Base-by-base conservation (phyloP, 2,329 filamentous ascomycete species). In the Botryotinia calthae region DNA sequence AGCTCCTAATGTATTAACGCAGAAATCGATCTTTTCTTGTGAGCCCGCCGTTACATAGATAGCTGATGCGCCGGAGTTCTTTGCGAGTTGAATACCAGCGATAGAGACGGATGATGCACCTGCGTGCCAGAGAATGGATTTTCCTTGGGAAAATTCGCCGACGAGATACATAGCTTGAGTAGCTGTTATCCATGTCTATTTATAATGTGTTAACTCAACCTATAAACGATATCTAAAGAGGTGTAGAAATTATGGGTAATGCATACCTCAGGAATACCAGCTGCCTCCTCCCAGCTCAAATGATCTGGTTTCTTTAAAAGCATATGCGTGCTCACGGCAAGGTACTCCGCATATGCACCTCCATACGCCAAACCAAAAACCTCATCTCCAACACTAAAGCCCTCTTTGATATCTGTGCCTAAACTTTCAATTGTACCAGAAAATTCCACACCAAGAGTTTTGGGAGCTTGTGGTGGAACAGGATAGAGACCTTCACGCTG, bases 331-430 rank as follows among this genome's bases (percentile, higher is more conserved):
- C 87, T 90, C 8, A 94, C 92, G 65, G 89, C 88, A 77, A 97
- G 89, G 83, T 91, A 95, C 84, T 97, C 93, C 42, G 94, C 94
- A 82, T 97, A 97, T 0, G 94, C 94, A 72, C 91, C 95, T 75
- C 95, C 94, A 83, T 97, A 97, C 5, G 93, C 93, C 22, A 98
- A 86, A 0, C 95, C 95, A 80, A 98, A 95, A 9, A 98, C 94
- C 77, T 91, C 91, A 80, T 97, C 93, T 59, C 94, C 94, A 56
- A 84, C 82, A 72, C 89, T 87, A 82, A 97, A 95, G 0, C 83
- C 83, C 66, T 84, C 82, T 77, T 89, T 85, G 71, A 85, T 79
- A 59, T 80, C 82, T 8, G 83, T 63, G 9, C 79, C 82, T 34
- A 94, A 81, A 34, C 85, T 84, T 77, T 89, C 89, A 75, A 95